Conservation (phyloP, 306 rosid species). For the Comarum palustre region DNA sequence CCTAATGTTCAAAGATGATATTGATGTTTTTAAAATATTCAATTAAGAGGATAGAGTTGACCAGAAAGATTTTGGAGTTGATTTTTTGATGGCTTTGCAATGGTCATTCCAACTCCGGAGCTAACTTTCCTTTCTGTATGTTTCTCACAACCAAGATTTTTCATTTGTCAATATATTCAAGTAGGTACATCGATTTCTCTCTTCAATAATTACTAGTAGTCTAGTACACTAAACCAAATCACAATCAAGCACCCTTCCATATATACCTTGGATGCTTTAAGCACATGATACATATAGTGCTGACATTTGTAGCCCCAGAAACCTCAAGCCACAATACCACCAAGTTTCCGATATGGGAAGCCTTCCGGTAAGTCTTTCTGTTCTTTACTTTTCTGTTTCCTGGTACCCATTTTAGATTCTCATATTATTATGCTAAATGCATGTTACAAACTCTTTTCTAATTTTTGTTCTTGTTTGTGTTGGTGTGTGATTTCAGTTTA, state of each 20-base stretch:
- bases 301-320: background rate
- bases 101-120: conserved; percentile 6
- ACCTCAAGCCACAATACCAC: background rate
- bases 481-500: conserved; percentile 11
- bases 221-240: background rate
- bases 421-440: background rate
- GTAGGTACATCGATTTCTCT: background rate
- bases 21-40: background rate
- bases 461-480: background rate
- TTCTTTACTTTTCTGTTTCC: background rate
- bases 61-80: background rate
- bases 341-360: conserved; percentile 2
- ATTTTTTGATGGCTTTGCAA: conserved; percentile 5
- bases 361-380: conserved; percentile 16
- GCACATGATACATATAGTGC: background rate
- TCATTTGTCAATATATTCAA: background rate
- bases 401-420: background rate
- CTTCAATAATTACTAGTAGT: background rate
- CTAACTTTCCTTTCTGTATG: conserved; percentile 7
- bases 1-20: conserved; percentile 4
- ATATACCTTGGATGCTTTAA: conserved; percentile 6
- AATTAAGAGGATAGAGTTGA: background rate
- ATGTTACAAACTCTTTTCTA: background rate
- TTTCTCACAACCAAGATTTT: conserved; percentile 1
- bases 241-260: background rate